Evolutionary conservation across 306 rosid genomes (phyloP).

Genomic region (Sindora glabra): DNA sequence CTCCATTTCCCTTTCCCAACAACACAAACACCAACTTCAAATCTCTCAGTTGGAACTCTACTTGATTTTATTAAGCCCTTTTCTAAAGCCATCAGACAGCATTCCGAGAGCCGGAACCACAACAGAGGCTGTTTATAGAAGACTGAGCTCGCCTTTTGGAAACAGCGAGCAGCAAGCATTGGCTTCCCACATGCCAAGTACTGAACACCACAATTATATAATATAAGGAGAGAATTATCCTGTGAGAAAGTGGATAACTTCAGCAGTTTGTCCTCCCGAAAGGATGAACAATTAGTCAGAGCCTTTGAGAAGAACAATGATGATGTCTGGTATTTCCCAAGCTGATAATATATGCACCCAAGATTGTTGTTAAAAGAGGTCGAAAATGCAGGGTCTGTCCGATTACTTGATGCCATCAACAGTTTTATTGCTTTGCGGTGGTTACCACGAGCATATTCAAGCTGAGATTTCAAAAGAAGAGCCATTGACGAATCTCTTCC

Average conservation of each 20-base stretch:
- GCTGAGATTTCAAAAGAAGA: slow-evolving; percentile 91
- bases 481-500: slow-evolving; percentile 88
- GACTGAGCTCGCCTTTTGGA: slow-evolving; percentile 80
- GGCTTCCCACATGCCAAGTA: slow-evolving; percentile 91
- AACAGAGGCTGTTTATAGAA: slow-evolving; percentile 76
- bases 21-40: slow-evolving; percentile 62
- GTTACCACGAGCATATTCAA: slow-evolving; percentile 94
- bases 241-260: slow-evolving; percentile 66
- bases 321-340: slow-evolving; percentile 84
- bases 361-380: slow-evolving; percentile 85
- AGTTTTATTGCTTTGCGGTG: slow-evolving; percentile 95
- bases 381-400: slow-evolving; percentile 59
- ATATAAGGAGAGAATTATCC: slow-evolving; percentile 75
- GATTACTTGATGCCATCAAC: slow-evolving; percentile 75
- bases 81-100: slow-evolving; percentile 94
- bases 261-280: slow-evolving; percentile 68
- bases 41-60: slow-evolving; percentile 34
- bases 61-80: slow-evolving; percentile 53
- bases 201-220: slow-evolving; percentile 89
- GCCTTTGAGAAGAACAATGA: slow-evolving; percentile 88
- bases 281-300: slow-evolving; percentile 55
- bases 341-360: slow-evolving; percentile 95
- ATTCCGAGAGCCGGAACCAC: slow-evolving; percentile 96
- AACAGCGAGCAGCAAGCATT: slow-evolving; percentile 80
- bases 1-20: slow-evolving; percentile 94